These are phyloP conservation scores for Neostapfia colusana DNA, from an alignment of 176 grass and related monocot genomes.

Conservation along the genomic window DNA sequence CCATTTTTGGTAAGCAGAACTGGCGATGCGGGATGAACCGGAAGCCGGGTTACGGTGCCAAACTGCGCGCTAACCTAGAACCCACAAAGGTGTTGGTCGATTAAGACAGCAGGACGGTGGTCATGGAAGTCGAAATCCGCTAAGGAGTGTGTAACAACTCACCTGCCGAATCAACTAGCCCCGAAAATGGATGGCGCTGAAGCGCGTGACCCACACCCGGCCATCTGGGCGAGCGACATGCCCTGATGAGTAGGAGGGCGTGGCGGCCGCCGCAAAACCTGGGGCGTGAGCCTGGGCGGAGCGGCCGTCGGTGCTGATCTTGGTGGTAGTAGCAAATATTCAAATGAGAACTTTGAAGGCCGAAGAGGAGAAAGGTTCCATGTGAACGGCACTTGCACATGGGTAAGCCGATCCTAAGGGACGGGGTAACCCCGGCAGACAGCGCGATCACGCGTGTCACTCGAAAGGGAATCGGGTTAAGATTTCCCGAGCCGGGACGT, in stretches of 20 bases:
- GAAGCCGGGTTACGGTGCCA: no score
- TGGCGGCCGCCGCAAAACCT: conserved; percentile 53
- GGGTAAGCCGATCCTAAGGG: conserved; percentile 59
- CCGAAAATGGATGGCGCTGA: conserved; percentile 73
- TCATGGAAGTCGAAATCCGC: no score
- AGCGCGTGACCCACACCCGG: conserved; percentile 57
- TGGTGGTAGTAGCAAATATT: conserved; percentile 79
- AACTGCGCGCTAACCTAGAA: no score
- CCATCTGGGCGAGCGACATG: conserved; percentile 44
- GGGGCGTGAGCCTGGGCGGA: conserved; percentile 57
- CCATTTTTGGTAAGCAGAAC: no score
- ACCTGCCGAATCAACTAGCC: conserved; percentile 82
- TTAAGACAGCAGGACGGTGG: conserved; percentile 37
- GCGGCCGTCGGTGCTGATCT: conserved; percentile 65
- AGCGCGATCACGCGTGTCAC: conserved; percentile 25
- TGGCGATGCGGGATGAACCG: no score
- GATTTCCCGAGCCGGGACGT: conserved; percentile 60
- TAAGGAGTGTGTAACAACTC: conserved; percentile 77
- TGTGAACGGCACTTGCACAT: conserved; percentile 73
- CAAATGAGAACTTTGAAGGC: conserved; percentile 80
- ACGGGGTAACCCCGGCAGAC: neutral
- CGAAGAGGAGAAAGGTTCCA: conserved; percentile 88
- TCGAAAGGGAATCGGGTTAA: conserved; percentile 60
- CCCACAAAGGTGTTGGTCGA: conserved; percentile 15
- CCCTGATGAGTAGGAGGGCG: conserved; percentile 44